Percentiles rank a stretch among this genome's conserved stretches.
Evolutionary conservation across 495 filamentous ascomycete species (phyloP).

Genomic region (Thozetella sp.): DNA sequence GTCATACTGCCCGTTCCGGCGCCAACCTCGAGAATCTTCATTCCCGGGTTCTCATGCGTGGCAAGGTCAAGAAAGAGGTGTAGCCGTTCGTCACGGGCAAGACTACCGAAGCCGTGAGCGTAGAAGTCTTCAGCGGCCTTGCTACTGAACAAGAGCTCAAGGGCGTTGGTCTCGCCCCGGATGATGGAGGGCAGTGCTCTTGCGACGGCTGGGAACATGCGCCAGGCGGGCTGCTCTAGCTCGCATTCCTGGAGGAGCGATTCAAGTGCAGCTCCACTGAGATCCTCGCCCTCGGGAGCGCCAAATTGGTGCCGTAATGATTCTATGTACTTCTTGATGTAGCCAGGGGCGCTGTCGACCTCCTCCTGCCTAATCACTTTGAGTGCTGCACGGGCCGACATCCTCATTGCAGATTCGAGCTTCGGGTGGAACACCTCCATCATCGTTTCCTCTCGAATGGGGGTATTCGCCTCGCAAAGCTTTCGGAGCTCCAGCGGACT

Average conservation of each 20-base stretch:
- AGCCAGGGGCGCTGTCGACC: conserved; percentile 7
- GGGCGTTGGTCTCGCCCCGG: conserved; percentile 33
- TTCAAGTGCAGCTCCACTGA: conserved; percentile 15
- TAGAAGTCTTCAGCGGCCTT: conserved; percentile 17
- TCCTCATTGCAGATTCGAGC: conserved; percentile 5
- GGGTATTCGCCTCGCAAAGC: conserved; percentile 13
- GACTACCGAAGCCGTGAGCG: conserved; percentile 20
- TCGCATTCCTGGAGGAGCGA: conserved; percentile 13
- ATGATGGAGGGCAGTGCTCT: conserved; percentile 38
- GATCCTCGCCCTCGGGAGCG: conserved; percentile 6
- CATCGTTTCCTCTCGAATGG: conserved; percentile 11
- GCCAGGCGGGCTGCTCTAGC: conserved; percentile 18
- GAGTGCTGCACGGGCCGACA: conserved; percentile 13
- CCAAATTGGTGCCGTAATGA: conserved; percentile 21
- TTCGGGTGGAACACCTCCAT: not conserved
- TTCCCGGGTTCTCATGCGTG: conserved; percentile 36
- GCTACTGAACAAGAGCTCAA: conserved; percentile 29
- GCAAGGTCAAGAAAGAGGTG: conserved; percentile 19
- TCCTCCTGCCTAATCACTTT: conserved; percentile 10
- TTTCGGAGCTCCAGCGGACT: conserved; percentile 13
- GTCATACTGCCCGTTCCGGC: conserved; percentile 44
- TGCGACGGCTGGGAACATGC: conserved; percentile 20
- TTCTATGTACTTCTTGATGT: conserved; percentile 16
- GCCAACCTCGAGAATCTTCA: conserved; percentile 49
- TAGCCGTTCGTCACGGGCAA: conserved; percentile 19